These are phyloP conservation scores for Filobasidium floriforme DNA, from an alignment of 768 basidiomycete species.

Conservation along the genomic window DNA sequence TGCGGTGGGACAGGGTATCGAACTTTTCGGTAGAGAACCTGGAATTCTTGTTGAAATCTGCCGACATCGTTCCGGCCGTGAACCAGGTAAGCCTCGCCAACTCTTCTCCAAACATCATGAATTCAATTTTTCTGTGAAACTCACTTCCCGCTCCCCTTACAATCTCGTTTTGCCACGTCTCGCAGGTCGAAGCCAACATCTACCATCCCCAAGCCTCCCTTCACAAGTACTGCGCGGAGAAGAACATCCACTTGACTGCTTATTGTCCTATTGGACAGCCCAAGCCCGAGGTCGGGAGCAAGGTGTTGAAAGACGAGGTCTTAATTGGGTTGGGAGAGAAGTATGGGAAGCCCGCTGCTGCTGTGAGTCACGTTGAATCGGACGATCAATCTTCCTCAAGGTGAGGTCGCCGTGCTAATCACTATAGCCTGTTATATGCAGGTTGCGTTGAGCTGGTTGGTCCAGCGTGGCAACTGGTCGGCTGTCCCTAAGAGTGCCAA, in stretches of 20 bases:
- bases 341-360: background rate
- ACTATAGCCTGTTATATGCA: no score
- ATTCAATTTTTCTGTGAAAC: background rate
- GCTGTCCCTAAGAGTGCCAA: constrained; percentile 53
- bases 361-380: no score
- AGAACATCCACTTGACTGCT: constrained; percentile 52
- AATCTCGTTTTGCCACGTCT: background rate
- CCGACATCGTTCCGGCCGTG: constrained; percentile 50
- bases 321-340: background rate
- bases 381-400: no score
- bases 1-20: constrained; percentile 44
- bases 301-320: background rate
- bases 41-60: constrained; percentile 40
- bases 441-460: constrained; percentile 53
- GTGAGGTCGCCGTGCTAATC: no score
- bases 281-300: background rate
- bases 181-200: constrained; percentile 49
- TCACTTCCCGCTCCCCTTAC: background rate
- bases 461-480: constrained; percentile 48
- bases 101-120: no score
- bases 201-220: constrained; percentile 53
- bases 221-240: constrained; percentile 50
- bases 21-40: constrained; percentile 56
- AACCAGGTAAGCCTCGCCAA: constrained; percentile 46
- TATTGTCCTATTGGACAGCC: constrained; percentile 41